phyloP scores from a whole-genome alignment of 225 moss, liverwort and hornwort species.

The Bryum argenteum region DNA sequence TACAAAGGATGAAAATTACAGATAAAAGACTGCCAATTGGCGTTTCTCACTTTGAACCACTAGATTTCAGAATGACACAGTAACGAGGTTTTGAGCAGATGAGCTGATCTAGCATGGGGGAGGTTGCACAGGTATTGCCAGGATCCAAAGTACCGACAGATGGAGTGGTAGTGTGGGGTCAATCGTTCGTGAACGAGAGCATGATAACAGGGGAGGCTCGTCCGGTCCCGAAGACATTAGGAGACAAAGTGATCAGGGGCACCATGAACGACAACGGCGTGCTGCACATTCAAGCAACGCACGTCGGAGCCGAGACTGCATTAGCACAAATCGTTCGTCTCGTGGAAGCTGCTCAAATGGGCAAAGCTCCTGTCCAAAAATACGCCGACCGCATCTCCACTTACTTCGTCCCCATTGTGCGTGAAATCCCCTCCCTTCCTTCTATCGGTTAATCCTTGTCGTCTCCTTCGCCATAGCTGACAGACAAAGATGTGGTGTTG shows the following conservation, averaged over 20 bases:
- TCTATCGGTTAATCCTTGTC: no score
- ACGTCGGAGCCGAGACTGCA: constrained; percentile 93
- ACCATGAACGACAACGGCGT: constrained; percentile 94
- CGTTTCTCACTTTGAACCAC: no score
- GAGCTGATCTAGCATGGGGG: constrained; percentile 16
- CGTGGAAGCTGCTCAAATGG: constrained; percentile 96
- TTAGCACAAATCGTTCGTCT: constrained; percentile 86
- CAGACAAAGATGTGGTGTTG: neutral
- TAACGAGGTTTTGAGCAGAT: no score
- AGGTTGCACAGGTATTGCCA: constrained; percentile 56
- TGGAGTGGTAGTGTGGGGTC: constrained; percentile 74
- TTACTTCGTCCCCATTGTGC: constrained; percentile 78
- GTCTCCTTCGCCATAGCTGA: no score
- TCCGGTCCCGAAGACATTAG: constrained; percentile 72
- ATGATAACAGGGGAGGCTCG: constrained; percentile 94
- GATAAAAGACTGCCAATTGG: no score
- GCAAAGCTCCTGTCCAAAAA: constrained; percentile 93
- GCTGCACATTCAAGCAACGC: constrained; percentile 71
- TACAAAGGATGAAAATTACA: no score
- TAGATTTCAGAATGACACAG: no score
- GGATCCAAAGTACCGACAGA: constrained; percentile 91
- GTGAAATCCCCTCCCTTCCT: neutral
- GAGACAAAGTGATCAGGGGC: constrained; percentile 86
- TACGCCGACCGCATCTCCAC: constrained; percentile 81
- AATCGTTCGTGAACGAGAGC: constrained; percentile 88